phyloP scores from a whole-genome alignment of 208 protist genomes.

The Acanthamoeba lenticulata region DNA sequence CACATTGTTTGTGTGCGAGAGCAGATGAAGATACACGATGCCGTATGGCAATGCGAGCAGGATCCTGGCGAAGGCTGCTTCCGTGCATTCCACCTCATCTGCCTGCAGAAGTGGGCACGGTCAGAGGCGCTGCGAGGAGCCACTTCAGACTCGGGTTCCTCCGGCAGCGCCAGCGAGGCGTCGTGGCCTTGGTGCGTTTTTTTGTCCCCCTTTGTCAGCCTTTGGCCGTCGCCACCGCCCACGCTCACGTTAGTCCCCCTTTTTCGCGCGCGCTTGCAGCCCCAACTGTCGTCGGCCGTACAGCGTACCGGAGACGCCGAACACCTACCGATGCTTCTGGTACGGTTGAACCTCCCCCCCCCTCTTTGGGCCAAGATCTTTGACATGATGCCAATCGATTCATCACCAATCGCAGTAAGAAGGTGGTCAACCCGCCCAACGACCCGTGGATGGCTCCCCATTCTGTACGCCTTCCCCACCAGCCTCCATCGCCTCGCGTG shows the following conservation, averaged over 20 bases:
- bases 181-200: not conserved
- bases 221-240: not conserved
- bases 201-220: too few relatives aligned
- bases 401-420: not conserved
- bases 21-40: not conserved
- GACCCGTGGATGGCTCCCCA: conserved; percentile 48
- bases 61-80: conserved; percentile 37
- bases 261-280: too few relatives aligned
- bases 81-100: conserved; percentile 19
- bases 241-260: not conserved
- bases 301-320: not conserved
- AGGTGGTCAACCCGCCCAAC: not conserved
- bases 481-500: not conserved
- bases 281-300: conserved; percentile 46
- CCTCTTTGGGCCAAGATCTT: too few relatives aligned
- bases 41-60: conserved; percentile 30
- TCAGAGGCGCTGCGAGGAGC: not conserved
- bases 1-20: not conserved
- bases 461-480: not conserved
- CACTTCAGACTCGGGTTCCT: not conserved
- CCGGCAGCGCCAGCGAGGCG: not conserved
- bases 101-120: conserved; percentile 36
- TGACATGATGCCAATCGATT: not conserved
- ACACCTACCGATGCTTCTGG: conserved; percentile 37
- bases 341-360: too few relatives aligned